Conservation (phyloP, 805 yeast species). For the Cyberlindnera lachancei region DNA sequence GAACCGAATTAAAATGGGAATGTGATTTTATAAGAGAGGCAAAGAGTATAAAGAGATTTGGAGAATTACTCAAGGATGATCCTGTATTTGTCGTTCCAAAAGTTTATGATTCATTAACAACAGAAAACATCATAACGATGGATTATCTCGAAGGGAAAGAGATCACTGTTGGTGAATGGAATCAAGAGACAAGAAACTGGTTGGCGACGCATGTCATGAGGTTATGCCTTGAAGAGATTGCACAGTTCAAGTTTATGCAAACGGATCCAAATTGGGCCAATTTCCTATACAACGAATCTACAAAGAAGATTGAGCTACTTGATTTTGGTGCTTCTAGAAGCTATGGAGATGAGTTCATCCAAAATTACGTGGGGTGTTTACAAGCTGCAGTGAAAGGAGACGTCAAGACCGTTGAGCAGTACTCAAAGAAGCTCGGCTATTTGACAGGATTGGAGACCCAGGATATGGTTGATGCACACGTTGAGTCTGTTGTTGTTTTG, state of each 20-base stretch:
- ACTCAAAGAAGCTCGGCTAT: conserved; percentile 73
- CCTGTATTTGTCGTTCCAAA: conserved; percentile 72
- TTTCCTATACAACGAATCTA: conserved; percentile 70
- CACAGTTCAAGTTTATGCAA: conserved; percentile 85
- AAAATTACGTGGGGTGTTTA: conserved; percentile 60
- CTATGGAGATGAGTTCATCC: conserved; percentile 59
- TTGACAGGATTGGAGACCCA: conserved; percentile 85
- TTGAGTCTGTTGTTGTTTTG: conserved; percentile 80
- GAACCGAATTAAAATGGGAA: conserved; percentile 93
- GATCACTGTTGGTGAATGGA: conserved; percentile 68
- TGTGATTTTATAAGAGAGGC: conserved; percentile 94
- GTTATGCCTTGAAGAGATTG: conserved; percentile 78
- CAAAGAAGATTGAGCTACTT: conserved; percentile 70
- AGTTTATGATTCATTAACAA: conserved; percentile 70
- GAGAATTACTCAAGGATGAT: conserved; percentile 49
- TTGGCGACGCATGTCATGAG: conserved; percentile 84
- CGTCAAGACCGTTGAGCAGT: conserved; percentile 51
- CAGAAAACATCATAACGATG: conserved; percentile 85
- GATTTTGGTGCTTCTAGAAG: conserved; percentile 96
- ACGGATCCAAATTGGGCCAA: conserved; percentile 99
- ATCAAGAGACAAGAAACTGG: conserved; percentile 69
- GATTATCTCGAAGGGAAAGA: conserved; percentile 78
- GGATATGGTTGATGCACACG: conserved; percentile 86
- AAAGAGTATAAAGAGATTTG: conserved; percentile 59
- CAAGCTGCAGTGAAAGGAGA: conserved; percentile 70